Conservation (phyloP, 805 yeast species). For the Candida sakaeoensis region DNA sequence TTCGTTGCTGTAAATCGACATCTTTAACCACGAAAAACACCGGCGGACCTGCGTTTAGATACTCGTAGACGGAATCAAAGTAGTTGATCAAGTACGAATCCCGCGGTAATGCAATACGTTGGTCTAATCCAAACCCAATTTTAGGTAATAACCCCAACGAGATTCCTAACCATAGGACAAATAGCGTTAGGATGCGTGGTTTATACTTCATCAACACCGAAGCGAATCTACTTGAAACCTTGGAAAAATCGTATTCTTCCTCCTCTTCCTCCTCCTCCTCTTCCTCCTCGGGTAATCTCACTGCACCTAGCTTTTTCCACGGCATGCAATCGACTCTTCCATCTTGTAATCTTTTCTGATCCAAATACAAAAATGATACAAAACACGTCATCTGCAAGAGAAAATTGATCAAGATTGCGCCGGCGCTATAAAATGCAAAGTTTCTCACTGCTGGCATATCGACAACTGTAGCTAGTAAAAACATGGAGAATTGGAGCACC, state of each 20-base stretch:
- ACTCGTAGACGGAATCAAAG: conserved; percentile 69
- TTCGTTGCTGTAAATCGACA: conserved; percentile 56
- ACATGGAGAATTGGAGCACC: conserved; percentile 73
- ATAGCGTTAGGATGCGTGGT: conserved; percentile 48
- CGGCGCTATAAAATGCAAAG: conserved; percentile 87
- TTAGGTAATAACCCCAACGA: conserved; percentile 68
- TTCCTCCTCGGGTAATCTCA: conserved; percentile 11
- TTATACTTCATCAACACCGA: conserved; percentile 50
- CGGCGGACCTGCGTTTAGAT: conserved; percentile 88
- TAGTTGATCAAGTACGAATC: conserved; percentile 80
- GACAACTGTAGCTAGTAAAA: conserved; percentile 72
- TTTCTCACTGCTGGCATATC: conserved; percentile 95
- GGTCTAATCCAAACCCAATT: conserved; percentile 80
- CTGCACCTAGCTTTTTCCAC: conserved; percentile 36
- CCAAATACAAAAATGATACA: conserved; percentile 65
- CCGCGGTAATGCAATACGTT: conserved; percentile 79
- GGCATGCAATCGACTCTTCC: conserved; percentile 61
- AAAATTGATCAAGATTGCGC: conserved; percentile 76
- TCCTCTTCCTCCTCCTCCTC: conserved; percentile 16
- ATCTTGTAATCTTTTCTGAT: conserved; percentile 57
- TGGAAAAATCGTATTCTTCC: conserved; percentile 21
- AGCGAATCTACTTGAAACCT: conserved; percentile 43
- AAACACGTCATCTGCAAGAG: conserved; percentile 78
- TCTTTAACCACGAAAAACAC: conserved; percentile 77
- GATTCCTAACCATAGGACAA: conserved; percentile 60